Evolutionary conservation across 129 eudicot genomes (phyloP).

Genomic region (Lactuca sativa): DNA sequence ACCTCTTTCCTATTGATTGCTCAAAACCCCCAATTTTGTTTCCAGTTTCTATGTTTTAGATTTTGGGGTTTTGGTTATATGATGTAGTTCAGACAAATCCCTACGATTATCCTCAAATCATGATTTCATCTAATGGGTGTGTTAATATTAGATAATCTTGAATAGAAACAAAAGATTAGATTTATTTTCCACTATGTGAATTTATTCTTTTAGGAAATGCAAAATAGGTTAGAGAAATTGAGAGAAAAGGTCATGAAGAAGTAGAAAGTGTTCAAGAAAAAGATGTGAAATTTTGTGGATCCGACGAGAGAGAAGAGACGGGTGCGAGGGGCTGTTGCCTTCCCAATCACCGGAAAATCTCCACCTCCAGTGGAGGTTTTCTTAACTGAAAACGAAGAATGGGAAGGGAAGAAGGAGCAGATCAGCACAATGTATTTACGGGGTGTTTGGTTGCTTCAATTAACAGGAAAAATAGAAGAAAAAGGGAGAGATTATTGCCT

Average conservation of each 20-base stretch:
- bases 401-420: too few relatives aligned
- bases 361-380: too few relatives aligned
- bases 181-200: background rate
- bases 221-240: conserved; percentile 75
- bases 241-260: conserved; percentile 53
- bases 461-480: too few relatives aligned
- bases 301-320: too few relatives aligned
- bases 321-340: too few relatives aligned
- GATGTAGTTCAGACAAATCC: too few relatives aligned
- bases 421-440: too few relatives aligned
- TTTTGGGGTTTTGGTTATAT: background rate
- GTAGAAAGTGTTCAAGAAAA: conserved; percentile 54
- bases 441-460: too few relatives aligned
- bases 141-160: background rate
- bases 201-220: conserved; percentile 17
- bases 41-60: background rate
- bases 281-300: conserved; percentile 42
- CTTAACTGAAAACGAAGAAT: too few relatives aligned
- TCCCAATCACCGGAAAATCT: too few relatives aligned
- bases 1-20: background rate
- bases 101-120: too few relatives aligned
- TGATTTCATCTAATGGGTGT: conserved; percentile 2
- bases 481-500: too few relatives aligned
- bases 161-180: background rate
- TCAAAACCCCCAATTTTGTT: conserved; percentile 8